phyloP scores from a whole-genome alignment of 1,284 basidiomycete genomes.

The Inonotus hispidus region DNA sequence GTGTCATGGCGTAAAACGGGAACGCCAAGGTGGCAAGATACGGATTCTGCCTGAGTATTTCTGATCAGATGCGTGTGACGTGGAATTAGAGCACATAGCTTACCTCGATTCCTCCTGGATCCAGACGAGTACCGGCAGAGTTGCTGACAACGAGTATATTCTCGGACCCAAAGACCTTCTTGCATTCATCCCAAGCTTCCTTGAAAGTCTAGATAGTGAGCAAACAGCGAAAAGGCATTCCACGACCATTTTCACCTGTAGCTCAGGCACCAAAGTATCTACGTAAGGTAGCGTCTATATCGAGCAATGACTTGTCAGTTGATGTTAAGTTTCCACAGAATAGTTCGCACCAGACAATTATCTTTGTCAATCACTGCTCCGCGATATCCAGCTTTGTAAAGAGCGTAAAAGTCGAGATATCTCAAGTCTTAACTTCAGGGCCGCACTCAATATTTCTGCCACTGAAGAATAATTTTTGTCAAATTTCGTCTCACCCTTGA shows the following conservation, averaged over 20 bases:
- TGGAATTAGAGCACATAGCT: conserved; percentile 24
- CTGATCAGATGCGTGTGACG: not conserved
- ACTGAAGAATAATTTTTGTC: not conserved
- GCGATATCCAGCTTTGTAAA: conserved; percentile 74
- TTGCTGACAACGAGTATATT: conserved; percentile 93
- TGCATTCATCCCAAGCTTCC: conserved; percentile 77
- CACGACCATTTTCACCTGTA: conserved; percentile 41
- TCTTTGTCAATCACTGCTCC: conserved; percentile 96
- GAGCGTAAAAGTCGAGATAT: conserved; percentile 77
- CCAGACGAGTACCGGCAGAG: conserved; percentile 80
- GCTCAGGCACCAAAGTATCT: conserved; percentile 69
- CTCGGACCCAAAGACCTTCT: conserved; percentile 66
- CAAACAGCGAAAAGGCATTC: not conserved
- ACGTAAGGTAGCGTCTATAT: conserved; percentile 68
- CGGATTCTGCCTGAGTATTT: conserved; percentile 70
- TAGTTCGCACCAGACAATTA: conserved; percentile 79
- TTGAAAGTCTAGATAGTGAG: conserved; percentile 26
- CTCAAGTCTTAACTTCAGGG: conserved; percentile 69
- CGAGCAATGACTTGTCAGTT: not conserved
- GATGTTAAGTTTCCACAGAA: not conserved
- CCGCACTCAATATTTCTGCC: conserved; percentile 17
- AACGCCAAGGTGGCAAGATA: conserved; percentile 69
- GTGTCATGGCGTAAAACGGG: conserved; percentile 78
- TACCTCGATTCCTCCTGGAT: conserved; percentile 78
- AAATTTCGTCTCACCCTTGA: conserved; percentile 54